These are phyloP conservation scores for Capsicum rhomboideum DNA, from an alignment of 257 asterid species.

Conservation along the genomic window DNA sequence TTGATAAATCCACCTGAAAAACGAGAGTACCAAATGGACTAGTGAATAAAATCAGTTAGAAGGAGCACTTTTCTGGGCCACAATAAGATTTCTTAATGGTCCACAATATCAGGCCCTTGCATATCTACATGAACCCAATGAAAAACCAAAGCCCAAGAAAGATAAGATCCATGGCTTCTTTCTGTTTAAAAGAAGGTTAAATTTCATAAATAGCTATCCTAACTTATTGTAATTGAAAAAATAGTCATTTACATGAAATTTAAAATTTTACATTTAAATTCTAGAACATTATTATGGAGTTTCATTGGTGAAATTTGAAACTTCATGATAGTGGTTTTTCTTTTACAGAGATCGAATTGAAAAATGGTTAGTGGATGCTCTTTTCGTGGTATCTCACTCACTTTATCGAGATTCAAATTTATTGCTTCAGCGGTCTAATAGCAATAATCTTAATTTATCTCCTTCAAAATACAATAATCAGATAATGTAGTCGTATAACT, in stretches of 20 bases:
- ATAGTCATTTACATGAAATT: fast-evolving
- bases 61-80: too few species aligned
- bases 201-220: not conserved
- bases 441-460: not conserved
- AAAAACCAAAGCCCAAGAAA: not conserved
- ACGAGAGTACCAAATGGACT: too few species aligned
- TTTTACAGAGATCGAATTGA: not conserved
- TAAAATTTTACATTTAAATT: not conserved
- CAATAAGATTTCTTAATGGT: too few species aligned
- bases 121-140: not conserved
- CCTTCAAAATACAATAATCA: not conserved
- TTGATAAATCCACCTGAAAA: too few species aligned
- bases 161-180: not conserved
- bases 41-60: too few species aligned
- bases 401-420: not conserved
- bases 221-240: not conserved
- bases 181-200: too few species aligned
- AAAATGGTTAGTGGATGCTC: not conserved
- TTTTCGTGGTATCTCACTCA: not conserved
- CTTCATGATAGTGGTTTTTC: not conserved
- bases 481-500: not conserved
- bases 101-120: not conserved
- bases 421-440: not conserved
- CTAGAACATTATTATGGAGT: not conserved
- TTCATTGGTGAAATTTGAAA: not conserved